Evolutionary conservation across 805 yeast species (phyloP).

Genomic region (Vanderwaltozyma verrucispora): DNA sequence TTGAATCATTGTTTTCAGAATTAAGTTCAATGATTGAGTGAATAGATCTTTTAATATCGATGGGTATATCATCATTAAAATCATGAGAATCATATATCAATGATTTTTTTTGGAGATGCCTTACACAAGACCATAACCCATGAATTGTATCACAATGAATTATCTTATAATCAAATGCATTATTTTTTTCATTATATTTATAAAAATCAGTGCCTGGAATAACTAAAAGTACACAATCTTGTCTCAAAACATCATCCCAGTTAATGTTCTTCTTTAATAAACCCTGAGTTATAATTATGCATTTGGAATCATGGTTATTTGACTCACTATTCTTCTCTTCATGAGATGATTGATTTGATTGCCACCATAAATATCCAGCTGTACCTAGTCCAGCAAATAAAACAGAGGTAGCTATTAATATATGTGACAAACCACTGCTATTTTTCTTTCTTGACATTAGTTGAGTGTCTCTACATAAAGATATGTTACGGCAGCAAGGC

Average conservation of each 20-base stretch:
- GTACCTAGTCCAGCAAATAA: background rate
- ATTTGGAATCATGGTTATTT: slow-evolving; percentile 8
- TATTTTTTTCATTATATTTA: slow-evolving; percentile 8
- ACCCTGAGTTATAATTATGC: slow-evolving; percentile 13
- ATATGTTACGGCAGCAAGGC: no score
- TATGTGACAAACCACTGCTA: background rate
- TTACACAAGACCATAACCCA: slow-evolving; percentile 47
- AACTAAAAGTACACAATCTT: slow-evolving; percentile 29
- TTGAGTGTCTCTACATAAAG: no score
- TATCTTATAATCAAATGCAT: slow-evolving; percentile 20
- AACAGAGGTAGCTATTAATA: background rate
- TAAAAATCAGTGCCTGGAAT: slow-evolving; percentile 22
- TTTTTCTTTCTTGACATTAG: background rate
- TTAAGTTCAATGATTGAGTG: background rate
- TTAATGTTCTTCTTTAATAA: slow-evolving; percentile 6
- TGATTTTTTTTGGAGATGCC: slow-evolving; percentile 36
- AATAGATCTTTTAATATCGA: slow-evolving; percentile 23
- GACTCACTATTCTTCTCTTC: background rate
- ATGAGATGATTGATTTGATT: background rate
- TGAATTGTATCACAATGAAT: slow-evolving; percentile 37
- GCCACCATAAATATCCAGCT: slow-evolving; percentile 2
- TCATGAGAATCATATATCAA: slow-evolving; percentile 24
- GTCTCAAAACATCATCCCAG: slow-evolving; percentile 13
- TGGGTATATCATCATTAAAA: slow-evolving; percentile 19
- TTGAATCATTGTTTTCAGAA: no score